A percentile compares a stretch with the other conserved stretches of the same genome.
Conservation (phyloP, 225 moss, liverwort and hornwort species). For the Physcomitrellopsis africana region DNA sequence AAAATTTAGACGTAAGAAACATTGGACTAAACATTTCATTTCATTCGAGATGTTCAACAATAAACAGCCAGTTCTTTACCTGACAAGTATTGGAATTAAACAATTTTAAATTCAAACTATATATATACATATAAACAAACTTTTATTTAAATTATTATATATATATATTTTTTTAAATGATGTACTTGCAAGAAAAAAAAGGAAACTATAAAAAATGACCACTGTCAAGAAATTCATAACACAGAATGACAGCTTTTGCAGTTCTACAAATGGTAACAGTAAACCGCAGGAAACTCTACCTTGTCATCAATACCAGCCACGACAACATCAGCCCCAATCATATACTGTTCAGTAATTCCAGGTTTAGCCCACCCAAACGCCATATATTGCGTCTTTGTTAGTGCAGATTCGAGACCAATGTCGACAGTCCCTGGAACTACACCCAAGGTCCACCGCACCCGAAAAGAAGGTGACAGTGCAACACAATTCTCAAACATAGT, state of each 20-base stretch:
- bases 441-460: constrained; percentile 87
- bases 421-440: constrained; percentile 74
- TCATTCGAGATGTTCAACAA: background rate
- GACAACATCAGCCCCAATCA: constrained; percentile 88
- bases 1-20: constrained; percentile 15
- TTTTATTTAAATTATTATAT: too few relatives aligned
- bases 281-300: constrained; percentile 33
- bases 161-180: background rate
- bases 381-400: constrained; percentile 94
- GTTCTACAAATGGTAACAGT: constrained; percentile 16
- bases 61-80: constrained; percentile 8
- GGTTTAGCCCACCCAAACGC: constrained; percentile 94
- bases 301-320: constrained; percentile 95
- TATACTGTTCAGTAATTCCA: constrained; percentile 49
- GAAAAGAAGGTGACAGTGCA: constrained; percentile 60
- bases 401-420: constrained; percentile 88
- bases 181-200: background rate
- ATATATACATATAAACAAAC: background rate
- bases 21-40: constrained; percentile 20
- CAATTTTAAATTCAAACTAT: background rate
- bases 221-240: background rate
- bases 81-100: constrained; percentile 12
- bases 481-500: constrained; percentile 98
- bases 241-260: background rate
- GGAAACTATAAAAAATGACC: constrained; percentile 19